Conservation (phyloP, 2,329 filamentous ascomycete species). For the Ophiostoma quercus region DNA sequence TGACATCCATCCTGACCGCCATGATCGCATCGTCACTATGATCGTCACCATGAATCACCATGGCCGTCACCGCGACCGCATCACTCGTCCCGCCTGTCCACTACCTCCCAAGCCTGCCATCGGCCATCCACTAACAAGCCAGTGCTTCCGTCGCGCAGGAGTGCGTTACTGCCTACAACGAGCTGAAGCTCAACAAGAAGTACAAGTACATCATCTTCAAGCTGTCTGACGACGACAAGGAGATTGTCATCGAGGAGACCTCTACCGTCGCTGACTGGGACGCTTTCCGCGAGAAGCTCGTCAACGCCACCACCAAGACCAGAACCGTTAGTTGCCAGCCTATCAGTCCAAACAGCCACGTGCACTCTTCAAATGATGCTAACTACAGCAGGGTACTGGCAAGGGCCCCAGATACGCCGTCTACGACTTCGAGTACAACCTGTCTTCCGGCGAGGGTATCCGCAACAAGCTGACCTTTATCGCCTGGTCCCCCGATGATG, state of each 20-base stretch:
- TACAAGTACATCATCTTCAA: constrained; percentile 86
- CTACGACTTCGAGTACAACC: constrained; percentile 76
- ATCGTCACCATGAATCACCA: background rate
- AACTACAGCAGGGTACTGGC: constrained; percentile 47
- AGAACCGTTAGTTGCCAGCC: constrained; percentile 49
- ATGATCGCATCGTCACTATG: background rate
- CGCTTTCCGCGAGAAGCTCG: constrained; percentile 68
- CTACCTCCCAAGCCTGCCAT: background rate
- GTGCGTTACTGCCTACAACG: constrained; percentile 68
- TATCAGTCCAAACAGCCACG: background rate
- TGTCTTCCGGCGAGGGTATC: constrained; percentile 65
- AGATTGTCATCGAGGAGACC: constrained; percentile 74
- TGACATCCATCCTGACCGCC: background rate
- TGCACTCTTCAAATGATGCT: no score
- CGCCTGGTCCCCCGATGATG: constrained; percentile 76
- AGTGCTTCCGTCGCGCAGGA: constrained; percentile 69
- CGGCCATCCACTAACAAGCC: constrained; percentile 24
- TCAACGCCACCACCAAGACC: constrained; percentile 67
- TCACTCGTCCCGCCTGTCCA: background rate
- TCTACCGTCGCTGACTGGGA: constrained; percentile 64
- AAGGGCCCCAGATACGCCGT: constrained; percentile 75
- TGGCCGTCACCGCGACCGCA: background rate
- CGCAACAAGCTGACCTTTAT: constrained; percentile 65
- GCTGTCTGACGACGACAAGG: constrained; percentile 74
- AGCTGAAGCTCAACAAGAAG: constrained; percentile 76